Conservation (phyloP, 2,329 filamentous ascomycete genomes). For the Nemania abortiva region DNA sequence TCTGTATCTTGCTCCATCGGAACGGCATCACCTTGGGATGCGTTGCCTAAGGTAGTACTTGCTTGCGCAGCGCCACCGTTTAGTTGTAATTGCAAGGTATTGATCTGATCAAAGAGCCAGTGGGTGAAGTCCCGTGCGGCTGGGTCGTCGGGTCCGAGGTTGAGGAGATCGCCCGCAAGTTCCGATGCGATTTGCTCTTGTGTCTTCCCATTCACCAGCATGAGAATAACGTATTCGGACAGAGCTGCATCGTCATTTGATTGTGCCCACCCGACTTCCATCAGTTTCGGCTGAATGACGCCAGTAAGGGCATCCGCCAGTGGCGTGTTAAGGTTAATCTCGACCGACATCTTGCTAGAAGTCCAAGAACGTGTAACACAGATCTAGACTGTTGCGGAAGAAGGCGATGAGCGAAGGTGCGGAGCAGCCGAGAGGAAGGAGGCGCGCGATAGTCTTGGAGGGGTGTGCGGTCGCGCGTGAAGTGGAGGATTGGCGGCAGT, state of each 20-base stretch:
- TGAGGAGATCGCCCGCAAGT: conserved; percentile 87
- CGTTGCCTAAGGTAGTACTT: conserved; percentile 41
- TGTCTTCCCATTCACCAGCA: conserved; percentile 95
- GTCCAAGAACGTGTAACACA: neutral
- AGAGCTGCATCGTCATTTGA: conserved; percentile 78
- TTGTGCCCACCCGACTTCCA: conserved; percentile 92
- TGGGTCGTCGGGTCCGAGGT: conserved; percentile 83
- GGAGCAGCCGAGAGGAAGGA: conserved; percentile 2
- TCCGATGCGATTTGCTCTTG: conserved; percentile 90
- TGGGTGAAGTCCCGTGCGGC: conserved; percentile 84
- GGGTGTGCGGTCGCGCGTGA: conserved; percentile 23
- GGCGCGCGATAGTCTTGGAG: conserved; percentile 22
- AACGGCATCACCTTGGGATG: conserved; percentile 45
- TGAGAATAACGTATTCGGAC: conserved; percentile 95
- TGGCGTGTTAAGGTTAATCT: conserved; percentile 81
- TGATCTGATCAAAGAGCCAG: conserved; percentile 94
- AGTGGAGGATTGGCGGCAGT: conserved; percentile 18
- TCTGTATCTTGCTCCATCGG: conserved; percentile 72
- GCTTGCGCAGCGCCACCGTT: conserved; percentile 61
- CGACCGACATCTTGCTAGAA: conserved; percentile 76
- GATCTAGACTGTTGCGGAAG: neutral
- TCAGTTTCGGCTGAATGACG: conserved; percentile 89
- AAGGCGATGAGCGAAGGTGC: neutral
- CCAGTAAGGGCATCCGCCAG: conserved; percentile 85
- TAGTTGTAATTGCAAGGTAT: conserved; percentile 72